Evolutionary conservation across 2,329 filamentous ascomycete species (phyloP).

Genomic region (Biscogniauxia marginata): DNA sequence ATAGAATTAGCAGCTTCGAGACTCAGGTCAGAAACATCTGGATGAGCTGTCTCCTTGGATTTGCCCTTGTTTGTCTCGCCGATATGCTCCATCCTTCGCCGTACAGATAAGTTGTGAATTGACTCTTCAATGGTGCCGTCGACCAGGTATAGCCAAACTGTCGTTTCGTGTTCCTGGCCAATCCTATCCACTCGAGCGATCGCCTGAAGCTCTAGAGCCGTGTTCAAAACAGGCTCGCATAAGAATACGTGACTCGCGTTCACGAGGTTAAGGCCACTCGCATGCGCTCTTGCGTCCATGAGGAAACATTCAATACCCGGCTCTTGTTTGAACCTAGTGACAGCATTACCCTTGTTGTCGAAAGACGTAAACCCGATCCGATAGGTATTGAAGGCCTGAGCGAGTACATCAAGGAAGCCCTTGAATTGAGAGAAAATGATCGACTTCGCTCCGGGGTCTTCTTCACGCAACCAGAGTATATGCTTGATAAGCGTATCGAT

Average conservation of each 20-base stretch:
- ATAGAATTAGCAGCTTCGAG: constrained; percentile 83
- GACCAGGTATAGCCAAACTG: constrained; percentile 94
- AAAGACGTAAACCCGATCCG: constrained; percentile 74
- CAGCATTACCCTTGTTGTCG: constrained; percentile 65
- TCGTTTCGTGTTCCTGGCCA: constrained; percentile 82
- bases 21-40: constrained; percentile 55
- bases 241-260: constrained; percentile 94
- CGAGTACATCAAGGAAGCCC: constrained; percentile 70
- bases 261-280: constrained; percentile 85
- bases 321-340: constrained; percentile 74
- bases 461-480: constrained; percentile 77
- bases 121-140: constrained; percentile 87
- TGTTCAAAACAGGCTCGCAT: constrained; percentile 91
- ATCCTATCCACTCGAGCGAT: constrained; percentile 95
- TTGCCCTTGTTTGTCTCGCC: constrained; percentile 41
- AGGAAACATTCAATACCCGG: constrained; percentile 77
- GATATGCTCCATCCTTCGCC: constrained; percentile 76
- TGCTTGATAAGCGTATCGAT: constrained; percentile 82
- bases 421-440: constrained; percentile 84
- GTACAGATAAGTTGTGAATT: constrained; percentile 84
- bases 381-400: constrained; percentile 66
- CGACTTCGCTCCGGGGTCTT: constrained; percentile 84
- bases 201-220: constrained; percentile 89
- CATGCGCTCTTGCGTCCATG: constrained; percentile 83
- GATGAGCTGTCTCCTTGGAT: constrained; percentile 39